These are phyloP conservation scores for Sabuloglossum arenarium DNA, from an alignment of 495 filamentous ascomycete genomes.

Conservation along the genomic window DNA sequence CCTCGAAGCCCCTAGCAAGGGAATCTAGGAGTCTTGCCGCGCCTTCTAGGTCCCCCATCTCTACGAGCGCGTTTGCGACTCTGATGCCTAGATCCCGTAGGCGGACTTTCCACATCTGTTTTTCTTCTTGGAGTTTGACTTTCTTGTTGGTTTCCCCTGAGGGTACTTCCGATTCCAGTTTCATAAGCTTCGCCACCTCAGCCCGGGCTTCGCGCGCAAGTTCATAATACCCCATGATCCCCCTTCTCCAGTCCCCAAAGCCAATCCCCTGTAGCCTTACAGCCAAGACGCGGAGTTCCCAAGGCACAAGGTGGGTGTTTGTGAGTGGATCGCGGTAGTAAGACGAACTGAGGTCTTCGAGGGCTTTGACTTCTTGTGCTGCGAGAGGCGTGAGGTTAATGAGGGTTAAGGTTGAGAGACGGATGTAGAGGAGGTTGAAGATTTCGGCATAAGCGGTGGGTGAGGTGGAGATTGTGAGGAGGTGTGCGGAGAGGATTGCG, in stretches of 20 bases:
- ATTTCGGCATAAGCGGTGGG: constrained; percentile 39
- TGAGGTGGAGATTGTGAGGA: constrained; percentile 35
- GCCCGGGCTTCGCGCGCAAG: constrained; percentile 54
- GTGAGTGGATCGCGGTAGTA: constrained; percentile 41
- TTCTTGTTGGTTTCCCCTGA: no score
- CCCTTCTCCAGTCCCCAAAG: constrained; percentile 60
- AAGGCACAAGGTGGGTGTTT: constrained; percentile 48
- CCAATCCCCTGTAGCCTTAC: constrained; percentile 70
- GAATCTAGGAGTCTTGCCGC: constrained; percentile 45
- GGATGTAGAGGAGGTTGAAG: constrained; percentile 60
- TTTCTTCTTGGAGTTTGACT: no score
- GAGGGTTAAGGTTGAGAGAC: constrained; percentile 64
- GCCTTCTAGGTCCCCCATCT: constrained; percentile 73
- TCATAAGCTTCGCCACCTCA: no score
- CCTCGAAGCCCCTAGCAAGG: constrained; percentile 12
- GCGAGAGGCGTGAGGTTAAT: constrained; percentile 49
- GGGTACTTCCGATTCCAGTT: no score
- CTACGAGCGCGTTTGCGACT: constrained; percentile 61
- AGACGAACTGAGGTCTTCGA: constrained; percentile 56
- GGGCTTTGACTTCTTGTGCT: constrained; percentile 62
- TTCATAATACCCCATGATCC: constrained; percentile 78
- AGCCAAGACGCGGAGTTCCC: constrained; percentile 64
- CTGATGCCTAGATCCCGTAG: constrained; percentile 55
- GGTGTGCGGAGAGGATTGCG: constrained; percentile 48
- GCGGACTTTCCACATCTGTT: constrained; percentile 42